phyloP scores from a whole-genome alignment of 2,329 filamentous ascomycete species.

The Neophaeococcomyces aloes region DNA sequence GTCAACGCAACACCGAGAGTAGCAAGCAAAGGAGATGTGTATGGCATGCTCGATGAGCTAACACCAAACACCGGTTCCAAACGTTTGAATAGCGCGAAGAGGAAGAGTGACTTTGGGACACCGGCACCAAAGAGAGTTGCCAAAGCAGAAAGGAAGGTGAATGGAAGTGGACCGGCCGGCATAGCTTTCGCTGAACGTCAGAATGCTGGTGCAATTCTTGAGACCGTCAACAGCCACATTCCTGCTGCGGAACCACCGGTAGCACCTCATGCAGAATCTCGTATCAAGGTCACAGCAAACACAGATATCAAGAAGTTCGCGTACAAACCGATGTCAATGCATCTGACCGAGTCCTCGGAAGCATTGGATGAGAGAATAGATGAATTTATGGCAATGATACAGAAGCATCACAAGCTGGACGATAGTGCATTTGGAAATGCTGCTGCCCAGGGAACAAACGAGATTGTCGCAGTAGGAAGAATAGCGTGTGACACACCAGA shows the following conservation, averaged over 20 bases:
- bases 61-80: constrained; percentile 50
- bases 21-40: constrained; percentile 56
- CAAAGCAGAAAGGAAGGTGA: constrained; percentile 32
- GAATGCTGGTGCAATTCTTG: constrained; percentile 70
- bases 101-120: constrained; percentile 42
- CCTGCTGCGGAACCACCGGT: constrained; percentile 56
- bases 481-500: constrained; percentile 83
- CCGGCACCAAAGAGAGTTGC: constrained; percentile 33
- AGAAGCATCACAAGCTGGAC: constrained; percentile 64
- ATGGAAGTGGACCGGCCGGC: constrained; percentile 8
- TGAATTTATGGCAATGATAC: constrained; percentile 65
- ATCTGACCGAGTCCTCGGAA: constrained; percentile 81
- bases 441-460: constrained; percentile 69
- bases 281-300: constrained; percentile 74
- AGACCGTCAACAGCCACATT: constrained; percentile 72
- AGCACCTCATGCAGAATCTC: constrained; percentile 60
- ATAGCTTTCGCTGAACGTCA: constrained; percentile 63
- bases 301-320: constrained; percentile 83
- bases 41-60: constrained; percentile 69
- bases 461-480: constrained; percentile 80
- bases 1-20: constrained; percentile 51
- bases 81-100: constrained; percentile 39
- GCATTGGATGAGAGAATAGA: constrained; percentile 93
- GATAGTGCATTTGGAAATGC: constrained; percentile 79
- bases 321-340: constrained; percentile 92